Conservation (phyloP, 1,139 yeast species). For the Pneumocystis murina region DNA sequence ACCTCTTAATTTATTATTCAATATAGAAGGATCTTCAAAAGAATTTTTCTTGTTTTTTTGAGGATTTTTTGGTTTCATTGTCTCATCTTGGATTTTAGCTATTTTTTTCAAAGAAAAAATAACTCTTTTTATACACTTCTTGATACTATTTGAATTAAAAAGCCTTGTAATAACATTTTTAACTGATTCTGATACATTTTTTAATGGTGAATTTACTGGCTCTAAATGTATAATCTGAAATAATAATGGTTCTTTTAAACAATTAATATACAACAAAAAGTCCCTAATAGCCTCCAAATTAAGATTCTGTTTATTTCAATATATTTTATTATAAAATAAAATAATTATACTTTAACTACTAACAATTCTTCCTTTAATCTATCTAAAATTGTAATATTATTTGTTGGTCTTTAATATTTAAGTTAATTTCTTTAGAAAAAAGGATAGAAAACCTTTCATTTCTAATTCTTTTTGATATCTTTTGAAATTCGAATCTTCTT, state of each 20-base stretch:
- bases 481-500: constrained; percentile 21
- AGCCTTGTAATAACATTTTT: constrained; percentile 35
- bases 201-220: constrained; percentile 6
- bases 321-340: constrained; percentile 13
- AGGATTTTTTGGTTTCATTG: constrained; percentile 23
- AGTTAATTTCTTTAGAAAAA: constrained; percentile 10
- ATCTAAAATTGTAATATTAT: neutral
- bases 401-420: constrained; percentile 6
- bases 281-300: neutral
- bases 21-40: neutral
- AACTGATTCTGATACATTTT: constrained; percentile 1
- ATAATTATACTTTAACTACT: constrained; percentile 17
- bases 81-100: constrained; percentile 33
- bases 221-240: neutral
- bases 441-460: constrained; percentile 6
- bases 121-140: constrained; percentile 31
- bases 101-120: constrained; percentile 47
- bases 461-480: constrained; percentile 17
- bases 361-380: constrained; percentile 19
- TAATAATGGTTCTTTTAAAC: neutral
- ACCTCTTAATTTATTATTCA: neutral
- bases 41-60: constrained; percentile 17
- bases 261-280: constrained; percentile 4
- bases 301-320: constrained; percentile 1
- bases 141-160: constrained; percentile 43